Conservation (phyloP, 805 yeast genomes). For the Metschnikowia drakensbergensis region DNA sequence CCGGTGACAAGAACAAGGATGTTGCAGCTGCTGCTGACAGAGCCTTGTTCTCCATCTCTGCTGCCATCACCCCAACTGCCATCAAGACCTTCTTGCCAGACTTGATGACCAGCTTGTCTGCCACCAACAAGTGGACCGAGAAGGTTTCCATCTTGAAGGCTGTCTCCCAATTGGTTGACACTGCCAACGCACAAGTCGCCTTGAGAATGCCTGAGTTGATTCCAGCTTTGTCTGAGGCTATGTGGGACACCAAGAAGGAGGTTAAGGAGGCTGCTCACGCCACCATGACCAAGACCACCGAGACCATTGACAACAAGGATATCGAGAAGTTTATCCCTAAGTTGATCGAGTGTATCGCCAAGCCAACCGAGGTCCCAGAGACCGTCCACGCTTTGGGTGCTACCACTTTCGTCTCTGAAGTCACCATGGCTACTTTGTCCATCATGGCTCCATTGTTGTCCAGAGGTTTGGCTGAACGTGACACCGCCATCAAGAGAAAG, state of each 20-base stretch:
- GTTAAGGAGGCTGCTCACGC: constrained; percentile 95
- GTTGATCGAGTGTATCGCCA: constrained; percentile 93
- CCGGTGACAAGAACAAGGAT: constrained; percentile 88
- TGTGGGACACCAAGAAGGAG: constrained; percentile 99
- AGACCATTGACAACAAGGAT: constrained; percentile 99
- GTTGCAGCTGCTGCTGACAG: constrained; percentile 68
- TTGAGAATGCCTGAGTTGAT: constrained; percentile 99
- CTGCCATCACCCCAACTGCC: constrained; percentile 86
- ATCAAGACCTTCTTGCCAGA: constrained; percentile 87
- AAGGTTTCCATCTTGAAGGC: constrained; percentile 87
- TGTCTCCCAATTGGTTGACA: constrained; percentile 81
- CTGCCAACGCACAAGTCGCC: constrained; percentile 94
- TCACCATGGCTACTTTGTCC: constrained; percentile 98
- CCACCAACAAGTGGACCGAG: constrained; percentile 95
- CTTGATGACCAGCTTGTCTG: constrained; percentile 61
- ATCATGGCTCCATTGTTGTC: constrained; percentile 98
- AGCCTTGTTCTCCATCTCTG: constrained; percentile 74
- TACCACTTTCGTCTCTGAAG: constrained; percentile 98
- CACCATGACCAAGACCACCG: constrained; percentile 94
- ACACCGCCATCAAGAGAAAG: constrained; percentile 98
- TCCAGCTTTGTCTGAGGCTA: constrained; percentile 97
- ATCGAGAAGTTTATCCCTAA: constrained; percentile 98
- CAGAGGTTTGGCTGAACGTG: constrained; percentile 99
- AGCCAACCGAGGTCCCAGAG: constrained; percentile 97
- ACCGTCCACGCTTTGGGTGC: constrained; percentile 99